phyloP scores from a whole-genome alignment of 768 basidiomycete genomes.

The Suillus subluteus region DNA sequence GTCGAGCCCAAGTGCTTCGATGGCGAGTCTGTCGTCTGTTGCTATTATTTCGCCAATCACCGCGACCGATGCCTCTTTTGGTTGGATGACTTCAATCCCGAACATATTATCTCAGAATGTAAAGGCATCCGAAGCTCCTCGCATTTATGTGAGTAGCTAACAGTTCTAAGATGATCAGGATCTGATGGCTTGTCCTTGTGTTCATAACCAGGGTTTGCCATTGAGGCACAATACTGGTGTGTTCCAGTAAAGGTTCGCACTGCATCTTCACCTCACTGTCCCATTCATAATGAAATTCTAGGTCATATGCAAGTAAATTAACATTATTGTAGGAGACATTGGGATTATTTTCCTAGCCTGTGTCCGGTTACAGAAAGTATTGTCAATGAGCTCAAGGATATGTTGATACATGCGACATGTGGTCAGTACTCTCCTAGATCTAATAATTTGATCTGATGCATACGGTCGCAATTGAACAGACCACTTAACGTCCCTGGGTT shows the following conservation, averaged over 20 bases:
- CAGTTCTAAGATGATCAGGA: background rate
- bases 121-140: slow-evolving; percentile 20
- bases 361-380: slow-evolving; percentile 30
- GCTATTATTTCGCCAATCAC: slow-evolving; percentile 61
- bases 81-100: slow-evolving; percentile 46
- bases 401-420: slow-evolving; percentile 30
- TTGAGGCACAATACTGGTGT: slow-evolving; percentile 44
- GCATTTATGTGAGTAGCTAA: slow-evolving; percentile 26
- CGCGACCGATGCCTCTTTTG: slow-evolving; percentile 53
- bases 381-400: slow-evolving; percentile 29
- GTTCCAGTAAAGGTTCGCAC: background rate
- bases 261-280: background rate
- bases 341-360: slow-evolving; percentile 34
- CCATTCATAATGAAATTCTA: background rate
- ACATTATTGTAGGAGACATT: slow-evolving; percentile 37
- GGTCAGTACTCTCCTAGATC: slow-evolving; percentile 19
- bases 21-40: slow-evolving; percentile 23
- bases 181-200: background rate
- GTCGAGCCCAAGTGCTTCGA: slow-evolving; percentile 42
- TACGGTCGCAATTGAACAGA: slow-evolving; percentile 15
- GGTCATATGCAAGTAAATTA: background rate
- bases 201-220: slow-evolving; percentile 31
- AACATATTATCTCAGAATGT: slow-evolving; percentile 33
- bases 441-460: background rate
- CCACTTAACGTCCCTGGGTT: slow-evolving; percentile 32